Evolutionary conservation across 2,329 filamentous ascomycete species (phyloP).

Genomic region (Colletotrichum destructivum): DNA sequence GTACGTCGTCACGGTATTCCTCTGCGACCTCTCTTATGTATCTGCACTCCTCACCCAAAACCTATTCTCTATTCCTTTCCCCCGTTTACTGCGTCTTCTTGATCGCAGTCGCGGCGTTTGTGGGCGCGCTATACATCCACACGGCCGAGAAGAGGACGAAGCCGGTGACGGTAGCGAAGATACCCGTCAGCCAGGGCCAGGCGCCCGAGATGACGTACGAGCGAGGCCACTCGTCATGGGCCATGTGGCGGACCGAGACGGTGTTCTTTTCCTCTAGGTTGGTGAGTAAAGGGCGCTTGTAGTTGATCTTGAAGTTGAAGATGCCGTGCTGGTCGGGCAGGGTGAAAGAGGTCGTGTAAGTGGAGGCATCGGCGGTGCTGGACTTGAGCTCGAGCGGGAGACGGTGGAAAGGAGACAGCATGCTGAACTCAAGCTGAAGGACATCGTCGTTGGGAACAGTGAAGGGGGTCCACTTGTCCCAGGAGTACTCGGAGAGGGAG

Average conservation of each 20-base stretch:
- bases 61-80: not conserved
- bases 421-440: conserved; percentile 96
- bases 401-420: conserved; percentile 98
- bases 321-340: conserved; percentile 98
- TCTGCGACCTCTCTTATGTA: not conserved
- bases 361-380: conserved; percentile 76
- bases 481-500: conserved; percentile 87
- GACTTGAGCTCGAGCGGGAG: conserved; percentile 75
- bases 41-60: not conserved
- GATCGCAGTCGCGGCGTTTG: conserved; percentile 48
- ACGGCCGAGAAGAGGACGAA: conserved; percentile 89
- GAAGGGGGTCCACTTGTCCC: conserved; percentile 83
- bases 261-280: conserved; percentile 94
- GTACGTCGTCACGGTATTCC: not conserved
- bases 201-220: conserved; percentile 91
- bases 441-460: conserved; percentile 77
- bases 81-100: conserved; percentile 65
- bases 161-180: conserved; percentile 85
- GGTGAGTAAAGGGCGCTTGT: conserved; percentile 93
- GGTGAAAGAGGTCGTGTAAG: conserved; percentile 83
- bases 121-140: conserved; percentile 83
- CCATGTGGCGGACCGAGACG: conserved; percentile 95
- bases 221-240: conserved; percentile 95
- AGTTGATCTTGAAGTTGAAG: conserved; percentile 98
- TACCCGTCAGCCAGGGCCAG: conserved; percentile 94